Evolutionary conservation across 345 rosid species (phyloP).

Genomic region (Erysimum cheiranthoides): DNA sequence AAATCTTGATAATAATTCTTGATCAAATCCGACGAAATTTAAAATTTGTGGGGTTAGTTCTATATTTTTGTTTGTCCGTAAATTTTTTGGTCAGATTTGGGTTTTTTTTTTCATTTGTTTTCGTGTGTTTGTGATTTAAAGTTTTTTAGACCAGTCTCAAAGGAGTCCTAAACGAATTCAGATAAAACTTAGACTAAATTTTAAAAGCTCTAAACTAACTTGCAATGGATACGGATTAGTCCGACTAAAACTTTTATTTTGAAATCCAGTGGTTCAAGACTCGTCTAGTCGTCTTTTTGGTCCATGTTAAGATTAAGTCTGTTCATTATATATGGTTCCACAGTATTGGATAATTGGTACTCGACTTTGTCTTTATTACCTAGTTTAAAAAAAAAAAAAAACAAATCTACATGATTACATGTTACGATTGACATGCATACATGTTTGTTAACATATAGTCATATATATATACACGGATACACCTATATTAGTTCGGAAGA

Average conservation of each 20-base stretch:
- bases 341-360: background rate
- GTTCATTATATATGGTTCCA: conserved; percentile 8
- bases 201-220: background rate
- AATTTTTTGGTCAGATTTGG: background rate
- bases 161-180: background rate
- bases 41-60: background rate
- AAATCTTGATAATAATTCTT: background rate
- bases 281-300: background rate
- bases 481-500: conserved; percentile 18
- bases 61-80: background rate
- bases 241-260: background rate
- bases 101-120: background rate
- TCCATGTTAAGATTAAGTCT: background rate
- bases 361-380: background rate
- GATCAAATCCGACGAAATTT: background rate
- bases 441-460: background rate
- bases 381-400: background rate
- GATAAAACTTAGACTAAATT: background rate
- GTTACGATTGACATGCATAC: conserved; percentile 3
- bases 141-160: background rate
- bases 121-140: background rate
- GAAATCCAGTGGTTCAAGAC: background rate
- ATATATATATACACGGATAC: background rate
- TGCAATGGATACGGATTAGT: background rate
- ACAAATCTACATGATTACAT: conserved; percentile 4